phyloP scores from a whole-genome alignment of 306 rosid genomes.

The Casuarina cunninghamiana region DNA sequence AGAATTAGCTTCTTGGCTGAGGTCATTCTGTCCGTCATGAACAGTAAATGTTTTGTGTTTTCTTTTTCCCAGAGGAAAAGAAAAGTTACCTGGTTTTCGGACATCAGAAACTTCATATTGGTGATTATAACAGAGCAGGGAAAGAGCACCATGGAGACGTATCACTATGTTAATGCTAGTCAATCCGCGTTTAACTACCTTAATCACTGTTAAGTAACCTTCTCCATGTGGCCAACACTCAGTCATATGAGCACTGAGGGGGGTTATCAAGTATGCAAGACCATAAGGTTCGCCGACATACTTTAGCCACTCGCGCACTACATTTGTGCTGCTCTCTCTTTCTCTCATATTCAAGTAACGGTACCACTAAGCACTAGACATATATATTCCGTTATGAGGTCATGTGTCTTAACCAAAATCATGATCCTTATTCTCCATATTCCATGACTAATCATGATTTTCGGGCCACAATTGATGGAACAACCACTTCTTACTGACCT shows the following conservation, averaged over 20 bases:
- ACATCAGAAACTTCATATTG: background rate
- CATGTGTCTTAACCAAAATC: slow-evolving; percentile 31
- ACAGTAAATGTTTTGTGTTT: background rate
- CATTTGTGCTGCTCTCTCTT: background rate
- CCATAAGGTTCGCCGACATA: slow-evolving; percentile 2
- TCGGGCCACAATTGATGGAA: slow-evolving; percentile 31
- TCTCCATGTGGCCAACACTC: slow-evolving; percentile 15
- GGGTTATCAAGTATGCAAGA: slow-evolving; percentile 1
- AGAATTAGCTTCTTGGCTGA: background rate
- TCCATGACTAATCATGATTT: slow-evolving; percentile 32
- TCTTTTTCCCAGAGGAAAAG: background rate
- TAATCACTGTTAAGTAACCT: background rate
- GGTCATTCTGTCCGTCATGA: background rate
- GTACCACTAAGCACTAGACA: slow-evolving; percentile 11
- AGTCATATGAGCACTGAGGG: background rate
- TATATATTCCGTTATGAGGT: slow-evolving; percentile 14
- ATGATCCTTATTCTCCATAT: slow-evolving; percentile 22
- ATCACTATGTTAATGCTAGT: background rate
- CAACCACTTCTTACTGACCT: slow-evolving; percentile 48
- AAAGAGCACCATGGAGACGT: background rate
- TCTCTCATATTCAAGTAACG: slow-evolving; percentile 12
- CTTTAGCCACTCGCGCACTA: slow-evolving; percentile 5
- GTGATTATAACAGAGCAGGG: too few relatives aligned
- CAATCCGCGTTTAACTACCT: slow-evolving; percentile 9
- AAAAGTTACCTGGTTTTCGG: background rate